Base-by-base conservation (phyloP, 2,329 filamentous ascomycete species). In the Cordyceps cicadae region DNA sequence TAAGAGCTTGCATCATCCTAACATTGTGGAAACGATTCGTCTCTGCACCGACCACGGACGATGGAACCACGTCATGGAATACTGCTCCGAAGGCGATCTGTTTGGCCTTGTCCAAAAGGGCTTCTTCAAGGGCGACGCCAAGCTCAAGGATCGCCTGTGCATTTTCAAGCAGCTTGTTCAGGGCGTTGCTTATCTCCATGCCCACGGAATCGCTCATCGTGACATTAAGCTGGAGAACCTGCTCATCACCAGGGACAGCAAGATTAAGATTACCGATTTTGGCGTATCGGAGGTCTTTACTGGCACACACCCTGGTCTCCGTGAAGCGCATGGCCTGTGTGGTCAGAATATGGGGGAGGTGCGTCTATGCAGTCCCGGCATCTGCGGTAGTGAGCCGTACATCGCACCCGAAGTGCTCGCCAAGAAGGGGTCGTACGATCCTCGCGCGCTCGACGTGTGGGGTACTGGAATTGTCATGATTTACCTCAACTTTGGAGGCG, bases 51-150 rank as follows among this genome's bases (percentile, higher is more conserved):
- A 92, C 66, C 83, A 86, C 66, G 85, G 84, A 37, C 85, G 87
- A 45, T 95, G 89, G 88, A 92, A 91, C 71, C 90, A 95, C 71
- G 90, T 96, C 60, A 96, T 96, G 92, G 90, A 96, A 71, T 95
- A 89, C 71, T 96, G 92, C 75, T 81, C 84, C 3, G 85, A 90
- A 66, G 91, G 92, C 51, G 92, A 96, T 69, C 77, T 96, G 6
- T 93, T 88, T 71, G 80, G 81, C 63, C 76, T 96, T 14, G 87
- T 95, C 45, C 83, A 87, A 65, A 87, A 87, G 70, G 82, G 83
- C 39, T 87, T 88, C 67, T 83, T 95, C 64, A 82, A 78, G 61
- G 75, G 78, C 3, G 80, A 86, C 7, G 85, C 88, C 60, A 85
- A 86, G 62, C 77, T 81, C 17, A 79, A 81, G 60, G 90, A 95